phyloP scores from a whole-genome alignment of 768 basidiomycete genomes.

The Tylopilus sp. region DNA sequence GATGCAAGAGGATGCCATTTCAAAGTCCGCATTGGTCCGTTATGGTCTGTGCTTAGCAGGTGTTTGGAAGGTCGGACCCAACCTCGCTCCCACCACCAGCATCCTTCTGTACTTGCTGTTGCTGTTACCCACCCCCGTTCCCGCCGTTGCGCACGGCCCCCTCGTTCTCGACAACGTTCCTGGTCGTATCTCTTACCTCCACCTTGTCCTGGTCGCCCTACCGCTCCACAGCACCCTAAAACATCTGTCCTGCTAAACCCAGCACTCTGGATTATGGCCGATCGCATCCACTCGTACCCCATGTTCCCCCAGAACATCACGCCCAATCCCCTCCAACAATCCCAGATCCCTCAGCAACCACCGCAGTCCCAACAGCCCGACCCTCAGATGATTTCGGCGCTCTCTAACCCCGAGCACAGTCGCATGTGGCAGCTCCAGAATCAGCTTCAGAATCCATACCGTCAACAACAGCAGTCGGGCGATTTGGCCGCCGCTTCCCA shows the following conservation, averaged over 20 bases:
- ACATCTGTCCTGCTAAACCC: slow-evolving; percentile 27
- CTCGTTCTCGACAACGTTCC: slow-evolving; percentile 25
- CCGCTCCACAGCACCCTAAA: slow-evolving; percentile 26
- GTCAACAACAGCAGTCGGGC: slow-evolving; percentile 37
- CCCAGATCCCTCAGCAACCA: slow-evolving; percentile 42
- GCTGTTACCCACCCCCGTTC: slow-evolving; percentile 35
- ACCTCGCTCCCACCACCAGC: slow-evolving; percentile 59
- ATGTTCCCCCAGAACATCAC: slow-evolving; percentile 52
- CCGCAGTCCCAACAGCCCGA: slow-evolving; percentile 43
- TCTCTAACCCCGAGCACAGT: slow-evolving; percentile 48
- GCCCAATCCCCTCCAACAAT: slow-evolving; percentile 38
- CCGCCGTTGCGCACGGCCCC: slow-evolving; percentile 46
- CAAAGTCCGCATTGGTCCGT: slow-evolving; percentile 34
- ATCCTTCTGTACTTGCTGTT: slow-evolving; percentile 35
- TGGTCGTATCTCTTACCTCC: slow-evolving; percentile 21
- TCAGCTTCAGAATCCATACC: slow-evolving; percentile 42
- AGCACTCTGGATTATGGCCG: slow-evolving; percentile 51
- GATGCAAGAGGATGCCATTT: slow-evolving; percentile 21
- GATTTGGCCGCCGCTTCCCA: slow-evolving; percentile 39
- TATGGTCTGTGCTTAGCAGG: slow-evolving; percentile 38
- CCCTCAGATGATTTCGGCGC: slow-evolving; percentile 37
- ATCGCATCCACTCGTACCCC: slow-evolving; percentile 53
- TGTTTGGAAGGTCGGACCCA: slow-evolving; percentile 42
- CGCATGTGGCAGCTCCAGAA: slow-evolving; percentile 61
- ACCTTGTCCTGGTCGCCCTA: slow-evolving; percentile 23